phyloP scores from a whole-genome alignment of 768 basidiomycete genomes.

The Cystobasidium tubakii region DNA sequence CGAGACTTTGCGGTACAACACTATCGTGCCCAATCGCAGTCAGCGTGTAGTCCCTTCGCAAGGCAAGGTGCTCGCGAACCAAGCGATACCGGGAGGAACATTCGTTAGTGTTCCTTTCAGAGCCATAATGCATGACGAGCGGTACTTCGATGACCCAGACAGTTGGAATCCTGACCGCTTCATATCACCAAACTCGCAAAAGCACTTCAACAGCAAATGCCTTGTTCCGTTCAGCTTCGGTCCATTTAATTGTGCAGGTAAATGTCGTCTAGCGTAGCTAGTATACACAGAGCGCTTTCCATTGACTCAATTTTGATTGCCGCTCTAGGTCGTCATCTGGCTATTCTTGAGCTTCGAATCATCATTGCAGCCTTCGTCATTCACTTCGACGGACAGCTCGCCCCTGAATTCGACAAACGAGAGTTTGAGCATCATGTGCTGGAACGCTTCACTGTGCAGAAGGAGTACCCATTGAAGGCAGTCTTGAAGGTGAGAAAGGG shows the following conservation, averaged over 20 bases:
- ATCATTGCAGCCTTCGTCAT: not conserved
- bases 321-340: not conserved
- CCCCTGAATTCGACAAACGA: not conserved
- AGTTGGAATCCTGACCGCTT: not conserved
- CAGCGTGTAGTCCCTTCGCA: not conserved
- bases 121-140: not conserved
- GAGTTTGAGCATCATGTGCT: not conserved
- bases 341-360: not conserved
- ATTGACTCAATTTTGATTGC: not conserved
- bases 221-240: not conserved
- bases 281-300: not conserved
- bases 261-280: not conserved
- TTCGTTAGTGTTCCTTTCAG: not conserved
- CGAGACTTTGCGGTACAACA: not conserved
- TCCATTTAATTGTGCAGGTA: not conserved
- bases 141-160: not conserved
- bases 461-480: not conserved
- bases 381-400: not conserved
- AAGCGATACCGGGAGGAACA: not conserved
- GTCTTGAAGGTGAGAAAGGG: not conserved
- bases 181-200: not conserved
- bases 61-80: not conserved
- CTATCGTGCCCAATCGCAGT: not conserved
- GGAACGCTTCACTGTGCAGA: constrained; percentile 2
- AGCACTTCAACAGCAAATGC: not conserved